A percentile compares a stretch with the other conserved stretches of the same genome.
Conservation (phyloP, 148 eudicot genomes). For the Vaccinium darrowii region DNA sequence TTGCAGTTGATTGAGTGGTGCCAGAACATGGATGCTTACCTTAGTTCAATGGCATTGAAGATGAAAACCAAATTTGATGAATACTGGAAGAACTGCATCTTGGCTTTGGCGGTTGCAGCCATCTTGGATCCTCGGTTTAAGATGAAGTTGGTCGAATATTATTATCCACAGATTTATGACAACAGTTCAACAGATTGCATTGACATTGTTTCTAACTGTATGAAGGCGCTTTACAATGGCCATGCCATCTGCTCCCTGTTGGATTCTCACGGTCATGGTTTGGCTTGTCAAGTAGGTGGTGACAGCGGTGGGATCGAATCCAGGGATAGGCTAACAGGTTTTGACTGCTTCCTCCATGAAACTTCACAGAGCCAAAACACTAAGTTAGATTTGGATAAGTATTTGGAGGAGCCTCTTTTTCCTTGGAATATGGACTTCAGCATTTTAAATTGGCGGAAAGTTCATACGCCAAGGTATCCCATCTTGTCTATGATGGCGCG, state of each 20-base stretch:
- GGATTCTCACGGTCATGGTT: conserved; percentile 31
- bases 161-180: conserved; percentile 71
- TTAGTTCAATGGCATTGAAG: conserved; percentile 46
- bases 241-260: conserved; percentile 45
- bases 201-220: conserved; percentile 46
- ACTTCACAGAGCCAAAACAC: conserved; percentile 59
- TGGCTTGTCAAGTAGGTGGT: conserved; percentile 45
- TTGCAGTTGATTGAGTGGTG: conserved; percentile 56
- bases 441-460: conserved; percentile 88
- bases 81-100: conserved; percentile 77
- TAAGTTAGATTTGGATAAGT: conserved; percentile 78
- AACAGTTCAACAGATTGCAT: conserved; percentile 39
- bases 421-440: conserved; percentile 71
- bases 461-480: conserved; percentile 84
- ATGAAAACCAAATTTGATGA: conserved; percentile 74
- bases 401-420: conserved; percentile 86
- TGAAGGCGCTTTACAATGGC: conserved; percentile 69
- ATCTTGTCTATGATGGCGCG: conserved; percentile 80
- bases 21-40: conserved; percentile 39
- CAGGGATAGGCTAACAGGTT: conserved; percentile 73
- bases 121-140: conserved; percentile 89
- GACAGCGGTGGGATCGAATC: conserved; percentile 44
- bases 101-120: conserved; percentile 83
- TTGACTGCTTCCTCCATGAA: conserved; percentile 68
- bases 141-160: conserved; percentile 83